Evolutionary conservation across 257 asterid genomes (phyloP), one percentile per base, ranked within the genome.

Genomic region (Solanum paucissectum): DNA sequence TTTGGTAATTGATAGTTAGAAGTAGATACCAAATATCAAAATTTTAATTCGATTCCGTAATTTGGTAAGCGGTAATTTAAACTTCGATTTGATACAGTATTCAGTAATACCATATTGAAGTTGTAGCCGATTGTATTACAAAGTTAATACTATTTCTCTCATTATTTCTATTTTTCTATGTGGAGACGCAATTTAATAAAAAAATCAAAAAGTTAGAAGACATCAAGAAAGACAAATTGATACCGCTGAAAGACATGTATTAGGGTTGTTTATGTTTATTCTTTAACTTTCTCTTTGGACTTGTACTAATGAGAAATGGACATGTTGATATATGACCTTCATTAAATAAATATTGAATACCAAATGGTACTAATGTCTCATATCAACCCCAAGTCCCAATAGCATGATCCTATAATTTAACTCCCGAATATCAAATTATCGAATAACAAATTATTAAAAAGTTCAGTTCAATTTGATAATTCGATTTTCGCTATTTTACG

Each of bases 381-480:
- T 52, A 16, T 6, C 62, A 0, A 52, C 1, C 9, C 9, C 8
- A 16, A 20, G 0, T 18, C 4, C 1, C 4, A 55, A 55, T 55
- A 20, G 1, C 64, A 7, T 55, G 0, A 18, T 55, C 1, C 64
- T 18, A 55, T 16, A 55, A 55, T 55, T 5, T 55, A 18, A 55
- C n/a, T 20, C 64, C 5, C 9, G n/a, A 55, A 20, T 55, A 55
- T 7, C n/a, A 0, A 52, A 52, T 52, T 55, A 55, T 18, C 11
- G 0, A 55, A 55, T 55, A 55, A 1, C 64, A 20, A 55, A 55
- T 6, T 55, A 55, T 20, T 18, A 18, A 55, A 55, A 20, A 18
- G 0, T 18, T 7, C 0, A 18, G 4, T 3, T 55, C 2, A 6
- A 18, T 7, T 55, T 20, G n/a, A 0, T 18, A 55, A 55, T 55